phyloP scores from a whole-genome alignment of 805 yeast species.

The Starmerella roubikii region DNA sequence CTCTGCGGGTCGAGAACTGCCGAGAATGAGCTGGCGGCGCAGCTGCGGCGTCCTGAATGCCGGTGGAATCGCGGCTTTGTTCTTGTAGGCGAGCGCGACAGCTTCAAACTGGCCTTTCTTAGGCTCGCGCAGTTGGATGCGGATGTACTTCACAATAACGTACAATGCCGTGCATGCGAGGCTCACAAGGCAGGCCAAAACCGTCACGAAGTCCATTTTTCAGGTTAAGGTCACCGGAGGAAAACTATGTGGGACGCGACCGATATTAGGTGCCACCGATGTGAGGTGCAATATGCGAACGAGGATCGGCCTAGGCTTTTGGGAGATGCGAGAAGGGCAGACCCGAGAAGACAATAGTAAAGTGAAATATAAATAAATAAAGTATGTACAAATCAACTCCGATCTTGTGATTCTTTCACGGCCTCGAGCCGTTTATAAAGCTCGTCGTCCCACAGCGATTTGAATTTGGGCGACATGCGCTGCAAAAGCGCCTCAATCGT shows the following conservation, averaged over 20 bases:
- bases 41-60: slow-evolving; percentile 23
- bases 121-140: slow-evolving; percentile 16
- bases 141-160: slow-evolving; percentile 11
- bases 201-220: slow-evolving; percentile 8
- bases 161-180: slow-evolving; percentile 8
- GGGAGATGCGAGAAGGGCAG: too few species aligned
- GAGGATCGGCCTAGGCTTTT: too few species aligned
- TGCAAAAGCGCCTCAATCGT: slow-evolving; percentile 1
- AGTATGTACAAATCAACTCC: too few species aligned
- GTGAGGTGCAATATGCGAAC: too few species aligned
- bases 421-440: not conserved
- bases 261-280: too few species aligned
- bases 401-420: not conserved
- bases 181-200: slow-evolving; percentile 3
- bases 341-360: too few species aligned
- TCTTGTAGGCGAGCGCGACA: slow-evolving; percentile 12
- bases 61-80: slow-evolving; percentile 18
- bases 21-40: slow-evolving; percentile 29
- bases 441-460: not conserved
- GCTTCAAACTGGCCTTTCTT: slow-evolving; percentile 16
- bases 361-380: too few species aligned
- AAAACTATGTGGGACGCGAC: too few species aligned
- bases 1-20: slow-evolving; percentile 24
- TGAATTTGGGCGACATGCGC: not conserved
- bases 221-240: too few species aligned